Evolutionary conservation across 495 filamentous ascomycete genomes (phyloP), one percentile per base, ranked within the genome.

Genomic region (Talaromyces liani): DNA sequence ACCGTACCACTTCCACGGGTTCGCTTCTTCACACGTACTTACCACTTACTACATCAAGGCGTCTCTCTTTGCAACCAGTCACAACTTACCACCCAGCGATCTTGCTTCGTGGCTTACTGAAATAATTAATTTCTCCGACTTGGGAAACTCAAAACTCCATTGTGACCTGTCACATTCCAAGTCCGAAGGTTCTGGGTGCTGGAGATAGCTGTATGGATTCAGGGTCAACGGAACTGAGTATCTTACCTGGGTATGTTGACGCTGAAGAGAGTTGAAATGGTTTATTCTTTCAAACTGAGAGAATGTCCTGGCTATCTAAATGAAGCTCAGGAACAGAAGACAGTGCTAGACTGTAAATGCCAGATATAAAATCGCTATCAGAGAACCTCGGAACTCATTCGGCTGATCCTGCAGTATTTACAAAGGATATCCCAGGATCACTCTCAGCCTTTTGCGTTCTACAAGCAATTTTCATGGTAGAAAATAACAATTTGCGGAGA

Each of bases 131-230:
- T 55, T 55, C 51, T 29, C 51, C 51, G 51, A 55, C 22, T 9
- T 49, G 45, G 45, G n/a, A 7, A 20, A 49, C 18, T 20, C 18
- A 49, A 49, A 49, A 49, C 45, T 29, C 51, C 20, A 55, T 55
- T 55, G 51, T 55, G 51, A 55, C 51, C 51, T 55, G 51, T 55
- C 51, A 55, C 12, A 27, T n/a, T 24, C 51, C 51, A 29, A 55
- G 51, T 55, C 51, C 51, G 25, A 55, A 10, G 10, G 8, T 9
- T 29, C 24, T 27, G 51, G 22, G 51, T 29, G 20, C 1, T 9
- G 22, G 12, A 25, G 2, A 53, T 20, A 24, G 49, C 49, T 20
- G 18, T 14, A 14, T 9, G 18, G 14, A 41, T 14, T 41, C 36
- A 16, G 14, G 14, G 14, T 16, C 36, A 16, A 41, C 14, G 36